phyloP scores from a whole-genome alignment of 805 yeast genomes.

The Wickerhamiella allomyrinae region DNA sequence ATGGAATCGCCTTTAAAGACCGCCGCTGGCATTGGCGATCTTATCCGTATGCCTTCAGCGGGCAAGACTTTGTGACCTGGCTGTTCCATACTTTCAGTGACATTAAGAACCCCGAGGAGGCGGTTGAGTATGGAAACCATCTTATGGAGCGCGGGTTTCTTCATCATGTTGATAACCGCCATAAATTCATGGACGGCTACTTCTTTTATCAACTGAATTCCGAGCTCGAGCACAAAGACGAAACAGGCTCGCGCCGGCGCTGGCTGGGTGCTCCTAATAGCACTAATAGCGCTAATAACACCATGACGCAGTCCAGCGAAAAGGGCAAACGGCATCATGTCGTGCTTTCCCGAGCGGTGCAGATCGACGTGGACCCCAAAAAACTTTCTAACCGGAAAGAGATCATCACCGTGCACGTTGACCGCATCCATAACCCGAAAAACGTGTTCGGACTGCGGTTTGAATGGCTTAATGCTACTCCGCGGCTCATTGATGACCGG shows the following conservation, averaged over 20 bases:
- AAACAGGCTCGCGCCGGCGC: not conserved
- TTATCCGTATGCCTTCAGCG: constrained; percentile 67
- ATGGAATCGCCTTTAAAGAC: constrained; percentile 56
- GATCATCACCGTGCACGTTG: constrained; percentile 70
- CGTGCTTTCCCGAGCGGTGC: constrained; percentile 50
- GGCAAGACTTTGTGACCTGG: constrained; percentile 81
- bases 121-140: constrained; percentile 62
- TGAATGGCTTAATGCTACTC: constrained; percentile 88
- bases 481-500: constrained; percentile 68
- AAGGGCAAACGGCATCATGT: constrained; percentile 23
- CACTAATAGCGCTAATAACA: not conserved
- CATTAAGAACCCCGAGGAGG: constrained; percentile 69
- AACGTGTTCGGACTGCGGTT: constrained; percentile 83
- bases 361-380: constrained; percentile 62
- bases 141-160: constrained; percentile 61
- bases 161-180: constrained; percentile 70
- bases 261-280: not conserved
- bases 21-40: constrained; percentile 83
- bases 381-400: constrained; percentile 65
- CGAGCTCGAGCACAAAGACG: constrained; percentile 30
- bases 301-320: not conserved
- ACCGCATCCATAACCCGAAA: constrained; percentile 82
- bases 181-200: constrained; percentile 81
- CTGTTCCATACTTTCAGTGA: constrained; percentile 63
- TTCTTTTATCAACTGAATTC: constrained; percentile 66